Evolutionary conservation across 2,329 filamentous ascomycete genomes (phyloP).

Genomic region (Phoma herbarum): DNA sequence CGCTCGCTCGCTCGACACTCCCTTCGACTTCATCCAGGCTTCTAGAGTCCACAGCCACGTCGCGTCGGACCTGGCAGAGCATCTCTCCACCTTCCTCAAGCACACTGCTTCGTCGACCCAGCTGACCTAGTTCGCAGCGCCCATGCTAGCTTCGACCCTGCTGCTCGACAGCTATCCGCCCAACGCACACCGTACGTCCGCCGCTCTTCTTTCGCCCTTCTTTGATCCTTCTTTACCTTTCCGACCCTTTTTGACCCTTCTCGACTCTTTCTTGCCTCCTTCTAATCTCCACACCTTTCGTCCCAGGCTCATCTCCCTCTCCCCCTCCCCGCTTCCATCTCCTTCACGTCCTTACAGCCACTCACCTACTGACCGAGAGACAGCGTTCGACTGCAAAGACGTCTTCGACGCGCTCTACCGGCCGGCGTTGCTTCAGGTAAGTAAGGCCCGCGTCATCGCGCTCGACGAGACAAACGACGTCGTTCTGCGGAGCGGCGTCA

Average conservation of each 20-base stretch:
- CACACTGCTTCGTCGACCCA: slow-evolving; percentile 23
- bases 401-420: not conserved
- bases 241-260: too few relatives aligned
- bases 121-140: slow-evolving; percentile 34
- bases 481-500: not conserved
- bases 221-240: too few relatives aligned
- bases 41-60: not conserved
- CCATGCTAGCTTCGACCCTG: too few relatives aligned
- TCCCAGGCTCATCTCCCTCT: not conserved
- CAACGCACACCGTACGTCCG: slow-evolving; percentile 5
- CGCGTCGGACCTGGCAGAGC: not conserved
- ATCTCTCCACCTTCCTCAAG: slow-evolving; percentile 28
- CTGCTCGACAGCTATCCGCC: slow-evolving; percentile 38
- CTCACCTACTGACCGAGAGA: too few relatives aligned
- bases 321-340: too few relatives aligned
- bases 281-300: too few relatives aligned
- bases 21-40: not conserved
- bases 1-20: not conserved
- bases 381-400: too few relatives aligned
- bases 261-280: too few relatives aligned
- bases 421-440: not conserved
- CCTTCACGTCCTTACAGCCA: too few relatives aligned
- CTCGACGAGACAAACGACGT: not conserved
- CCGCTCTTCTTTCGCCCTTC: too few relatives aligned
- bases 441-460: not conserved